Evolutionary conservation across 1,139 yeast species (phyloP).

Genomic region (Kodamaea fungicola): DNA sequence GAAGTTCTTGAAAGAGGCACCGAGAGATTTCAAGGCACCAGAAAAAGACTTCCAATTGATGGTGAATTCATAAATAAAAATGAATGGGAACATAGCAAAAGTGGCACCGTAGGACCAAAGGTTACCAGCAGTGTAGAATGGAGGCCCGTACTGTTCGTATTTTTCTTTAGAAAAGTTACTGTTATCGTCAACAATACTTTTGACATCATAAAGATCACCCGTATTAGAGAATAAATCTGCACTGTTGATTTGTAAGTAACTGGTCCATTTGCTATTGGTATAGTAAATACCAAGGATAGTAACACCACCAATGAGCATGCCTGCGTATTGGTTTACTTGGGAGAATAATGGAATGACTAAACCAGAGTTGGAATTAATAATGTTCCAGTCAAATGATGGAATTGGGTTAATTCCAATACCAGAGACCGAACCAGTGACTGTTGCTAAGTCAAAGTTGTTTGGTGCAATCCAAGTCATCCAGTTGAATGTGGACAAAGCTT

Average conservation of each 20-base stretch:
- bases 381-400: conserved; percentile 18
- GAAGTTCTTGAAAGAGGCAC: conserved; percentile 2
- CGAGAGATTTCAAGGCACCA: conserved; percentile 11
- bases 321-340: conserved; percentile 12
- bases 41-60: conserved; percentile 7
- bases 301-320: conserved; percentile 11
- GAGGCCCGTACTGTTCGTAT: conserved; percentile 32
- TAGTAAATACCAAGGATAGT: conserved; percentile 14
- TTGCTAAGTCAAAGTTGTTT: conserved; percentile 14
- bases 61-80: conserved; percentile 18
- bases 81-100: conserved; percentile 42
- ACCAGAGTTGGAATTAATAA: conserved; percentile 9
- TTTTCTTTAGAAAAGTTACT: conserved; percentile 13
- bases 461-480: conserved; percentile 21
- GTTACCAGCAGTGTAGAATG: conserved; percentile 34
- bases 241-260: conserved; percentile 15
- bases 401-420: conserved; percentile 19
- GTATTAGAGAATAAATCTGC: conserved; percentile 11
- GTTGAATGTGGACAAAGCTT: conserved; percentile 15
- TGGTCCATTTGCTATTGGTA: conserved; percentile 14
- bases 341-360: conserved; percentile 13
- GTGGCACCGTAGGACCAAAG: conserved; percentile 17
- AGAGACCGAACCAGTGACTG: conserved; percentile 12
- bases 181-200: conserved; percentile 8
- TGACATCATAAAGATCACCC: conserved; percentile 13